Conservation (phyloP, 148 eudicot species). For the Cornus controversa region DNA sequence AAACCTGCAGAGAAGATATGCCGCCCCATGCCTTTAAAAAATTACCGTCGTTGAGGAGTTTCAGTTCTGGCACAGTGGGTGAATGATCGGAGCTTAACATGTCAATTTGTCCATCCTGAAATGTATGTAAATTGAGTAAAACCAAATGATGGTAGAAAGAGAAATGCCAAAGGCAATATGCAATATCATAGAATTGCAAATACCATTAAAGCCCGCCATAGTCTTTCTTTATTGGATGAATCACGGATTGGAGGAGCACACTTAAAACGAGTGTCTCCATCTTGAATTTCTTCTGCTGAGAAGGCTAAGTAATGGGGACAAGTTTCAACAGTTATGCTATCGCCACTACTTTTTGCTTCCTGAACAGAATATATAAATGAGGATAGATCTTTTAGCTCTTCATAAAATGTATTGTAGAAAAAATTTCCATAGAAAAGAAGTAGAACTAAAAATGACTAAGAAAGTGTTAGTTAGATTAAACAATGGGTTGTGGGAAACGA, state of each 20-base stretch:
- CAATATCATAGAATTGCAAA: conserved; percentile 4
- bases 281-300: conserved; percentile 87
- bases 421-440: background rate
- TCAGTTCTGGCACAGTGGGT: conserved; percentile 74
- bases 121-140: conserved; percentile 10
- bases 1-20: conserved; percentile 90
- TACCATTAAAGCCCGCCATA: conserved; percentile 94
- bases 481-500: too few species aligned
- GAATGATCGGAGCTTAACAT: conserved; percentile 99
- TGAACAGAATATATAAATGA: conserved; percentile 19
- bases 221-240: conserved; percentile 67
- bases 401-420: background rate
- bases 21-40: conserved; percentile 99
- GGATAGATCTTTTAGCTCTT: background rate
- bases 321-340: conserved; percentile 87
- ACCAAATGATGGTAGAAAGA: background rate
- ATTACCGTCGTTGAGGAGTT: conserved; percentile 73
- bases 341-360: conserved; percentile 89
- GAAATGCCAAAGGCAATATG: background rate
- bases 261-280: conserved; percentile 95
- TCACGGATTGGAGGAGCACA: conserved; percentile 94
- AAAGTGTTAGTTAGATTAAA: background rate
- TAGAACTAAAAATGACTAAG: background rate
- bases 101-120: conserved; percentile 82
- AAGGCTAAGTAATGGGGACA: conserved; percentile 95